Conservation (phyloP, 225 moss, liverwort and hornwort species). For the Sphagnum contortum region DNA sequence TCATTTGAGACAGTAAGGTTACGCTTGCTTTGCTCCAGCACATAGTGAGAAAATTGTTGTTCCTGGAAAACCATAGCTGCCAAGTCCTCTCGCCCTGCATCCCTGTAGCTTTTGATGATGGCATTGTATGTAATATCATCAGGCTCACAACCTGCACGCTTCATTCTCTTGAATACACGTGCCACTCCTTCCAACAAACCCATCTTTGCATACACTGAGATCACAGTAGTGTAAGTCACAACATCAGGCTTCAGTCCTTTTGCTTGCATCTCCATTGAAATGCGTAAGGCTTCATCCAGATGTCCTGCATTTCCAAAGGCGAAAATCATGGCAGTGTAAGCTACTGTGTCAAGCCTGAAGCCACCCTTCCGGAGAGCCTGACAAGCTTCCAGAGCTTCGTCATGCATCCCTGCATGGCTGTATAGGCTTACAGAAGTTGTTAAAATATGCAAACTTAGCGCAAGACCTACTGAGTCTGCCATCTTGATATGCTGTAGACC, state of each 20-base stretch:
- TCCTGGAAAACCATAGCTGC: conserved; percentile 92
- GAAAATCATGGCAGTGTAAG: conserved; percentile 79
- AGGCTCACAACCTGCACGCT: conserved; percentile 76
- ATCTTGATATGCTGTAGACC: conserved; percentile 53
- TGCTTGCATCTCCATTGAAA: conserved; percentile 80
- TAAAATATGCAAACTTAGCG: conserved; percentile 49
- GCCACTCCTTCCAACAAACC: conserved; percentile 84
- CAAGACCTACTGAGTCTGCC: conserved; percentile 51
- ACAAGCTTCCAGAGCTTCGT: conserved; percentile 72
- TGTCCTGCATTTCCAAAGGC: conserved; percentile 81
- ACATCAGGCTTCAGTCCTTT: conserved; percentile 58
- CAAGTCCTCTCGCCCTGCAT: conserved; percentile 77
- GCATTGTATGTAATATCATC: conserved; percentile 58
- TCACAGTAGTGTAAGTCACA: conserved; percentile 82
- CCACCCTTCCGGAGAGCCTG: conserved; percentile 52
- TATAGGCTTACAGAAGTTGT: conserved; percentile 69
- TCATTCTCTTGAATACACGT: conserved; percentile 92
- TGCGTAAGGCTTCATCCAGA: conserved; percentile 74
- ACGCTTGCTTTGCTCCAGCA: conserved; percentile 24
- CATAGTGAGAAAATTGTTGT: conserved; percentile 75
- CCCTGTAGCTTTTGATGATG: conserved; percentile 59
- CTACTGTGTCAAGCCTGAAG: conserved; percentile 54
- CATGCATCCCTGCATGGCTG: conserved; percentile 50
- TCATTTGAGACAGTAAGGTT: no score
- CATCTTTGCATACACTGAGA: conserved; percentile 81